Percentiles rank a stretch among this genome's conserved stretches.
These are phyloP conservation scores for Silybum marianum DNA, from an alignment of 129 eudicot genomes.

Conservation along the genomic window DNA sequence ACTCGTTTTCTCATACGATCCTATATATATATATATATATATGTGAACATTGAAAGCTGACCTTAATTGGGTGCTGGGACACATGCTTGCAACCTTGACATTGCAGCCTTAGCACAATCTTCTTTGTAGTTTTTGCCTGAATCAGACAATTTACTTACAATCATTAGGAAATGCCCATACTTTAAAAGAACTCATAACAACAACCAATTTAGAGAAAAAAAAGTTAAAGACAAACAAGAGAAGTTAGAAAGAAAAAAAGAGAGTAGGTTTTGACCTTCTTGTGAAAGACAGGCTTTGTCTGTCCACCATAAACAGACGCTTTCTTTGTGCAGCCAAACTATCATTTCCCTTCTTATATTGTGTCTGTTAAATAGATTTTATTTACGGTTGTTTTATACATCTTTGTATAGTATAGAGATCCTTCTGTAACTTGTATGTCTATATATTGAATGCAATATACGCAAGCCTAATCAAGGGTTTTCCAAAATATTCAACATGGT, in stretches of 20 bases:
- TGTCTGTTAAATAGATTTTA: no score
- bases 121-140: constrained; percentile 46
- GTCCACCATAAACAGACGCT: constrained; percentile 51
- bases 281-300: constrained; percentile 50
- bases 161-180: not conserved
- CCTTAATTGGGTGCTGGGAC: constrained; percentile 50
- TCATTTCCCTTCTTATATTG: constrained; percentile 49
- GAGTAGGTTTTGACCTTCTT: constrained; percentile 32
- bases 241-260: no score
- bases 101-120: constrained; percentile 51
- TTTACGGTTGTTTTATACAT: no score
- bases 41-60: not conserved
- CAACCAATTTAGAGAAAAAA: not conserved
- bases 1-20: no score
- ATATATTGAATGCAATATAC: no score
- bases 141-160: not conserved
- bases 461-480: no score
- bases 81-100: constrained; percentile 49
- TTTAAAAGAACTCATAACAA: not conserved
- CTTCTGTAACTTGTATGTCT: no score
- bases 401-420: no score
- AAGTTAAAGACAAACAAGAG: not conserved
- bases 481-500: no score
- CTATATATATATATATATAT: not conserved
- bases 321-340: constrained; percentile 49